Base-by-base conservation (phyloP, 176 grass and related monocot species). In the Aechmea fasciata region DNA sequence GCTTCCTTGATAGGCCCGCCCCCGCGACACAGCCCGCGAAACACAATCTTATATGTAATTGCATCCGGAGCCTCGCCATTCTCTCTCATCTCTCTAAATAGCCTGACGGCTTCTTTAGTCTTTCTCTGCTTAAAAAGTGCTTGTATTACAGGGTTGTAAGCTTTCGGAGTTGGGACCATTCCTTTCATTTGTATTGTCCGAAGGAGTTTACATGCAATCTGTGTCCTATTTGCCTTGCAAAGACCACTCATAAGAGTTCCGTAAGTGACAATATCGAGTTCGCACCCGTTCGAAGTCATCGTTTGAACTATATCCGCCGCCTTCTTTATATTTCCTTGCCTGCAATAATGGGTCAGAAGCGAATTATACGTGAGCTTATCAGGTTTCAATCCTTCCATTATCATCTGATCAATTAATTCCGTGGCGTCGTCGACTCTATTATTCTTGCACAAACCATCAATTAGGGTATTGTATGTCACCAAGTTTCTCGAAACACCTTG, bases 301-400 rank as follows among this genome's bases (percentile, higher is more conserved):
- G 72, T 89, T 83, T 92, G 81, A 62, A 96, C 73, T 57, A 96
- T 63, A 73, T 92, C 85, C 18, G 78, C 85, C 61, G 83, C 73
- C 83, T 96, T 84, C 68, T 75, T 83, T 70, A 96, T 84, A 53
- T 96, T 81, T 23, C 93, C 93, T 81, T 90, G 76, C 68, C 80
- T 91, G 83, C 93, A 92, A 71, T 96, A 88, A 82, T 96, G 85
- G 63, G 78, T 85, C 49, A 96, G 87, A 78, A 92, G 79, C 49
- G 86, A 89, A 70, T 89, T 96, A 49, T 89, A 96, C 49, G 93
- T 92, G 79, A 91, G 83, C 73, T 85, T 89, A 77, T 89, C 77
- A 50, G 93, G 85, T 75, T 83, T 76, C 77, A 96, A 70, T 57
- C 88, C 83, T 69, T 91, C 84, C 51, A 70, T 68, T 59, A 79